A percentile compares a stretch with the other conserved stretches of the same genome.
These are phyloP conservation scores for Platanthera guangdongensis DNA, from an alignment of 106 monocot species.

Conservation along the genomic window DNA sequence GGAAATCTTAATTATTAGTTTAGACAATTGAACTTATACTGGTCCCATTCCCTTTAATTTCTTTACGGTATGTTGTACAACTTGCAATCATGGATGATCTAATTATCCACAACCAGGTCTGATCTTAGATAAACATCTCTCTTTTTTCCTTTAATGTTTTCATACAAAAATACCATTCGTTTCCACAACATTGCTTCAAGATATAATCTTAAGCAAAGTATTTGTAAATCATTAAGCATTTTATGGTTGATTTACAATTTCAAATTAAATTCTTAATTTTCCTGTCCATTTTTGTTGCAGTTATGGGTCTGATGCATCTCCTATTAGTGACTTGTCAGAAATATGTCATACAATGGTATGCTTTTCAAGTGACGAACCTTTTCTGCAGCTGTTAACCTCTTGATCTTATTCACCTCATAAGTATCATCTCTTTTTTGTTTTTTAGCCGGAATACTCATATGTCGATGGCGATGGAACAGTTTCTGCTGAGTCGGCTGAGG, in stretches of 20 bases:
- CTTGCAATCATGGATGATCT: no score
- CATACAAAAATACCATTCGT: not conserved
- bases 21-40: no score
- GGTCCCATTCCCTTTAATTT: no score
- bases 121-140: not conserved
- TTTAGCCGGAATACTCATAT: slow-evolving; percentile 21
- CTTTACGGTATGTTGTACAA: no score
- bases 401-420: not conserved
- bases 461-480: slow-evolving; percentile 87
- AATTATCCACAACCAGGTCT: no score
- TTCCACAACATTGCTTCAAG: not conserved
- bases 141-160: not conserved
- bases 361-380: not conserved
- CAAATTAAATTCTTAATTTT: not conserved
- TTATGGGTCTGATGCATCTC: not conserved
- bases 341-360: slow-evolving; percentile 2
- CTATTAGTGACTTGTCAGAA: not conserved
- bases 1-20: no score
- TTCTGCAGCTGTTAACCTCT: not conserved
- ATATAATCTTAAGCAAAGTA: not conserved
- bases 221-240: not conserved
- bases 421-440: not conserved
- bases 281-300: slow-evolving; percentile 1
- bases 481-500: slow-evolving; percentile 67
- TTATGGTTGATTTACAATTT: not conserved